These are phyloP conservation scores for Moricandia arvensis DNA, from an alignment of 345 rosid genomes.

Conservation along the genomic window DNA sequence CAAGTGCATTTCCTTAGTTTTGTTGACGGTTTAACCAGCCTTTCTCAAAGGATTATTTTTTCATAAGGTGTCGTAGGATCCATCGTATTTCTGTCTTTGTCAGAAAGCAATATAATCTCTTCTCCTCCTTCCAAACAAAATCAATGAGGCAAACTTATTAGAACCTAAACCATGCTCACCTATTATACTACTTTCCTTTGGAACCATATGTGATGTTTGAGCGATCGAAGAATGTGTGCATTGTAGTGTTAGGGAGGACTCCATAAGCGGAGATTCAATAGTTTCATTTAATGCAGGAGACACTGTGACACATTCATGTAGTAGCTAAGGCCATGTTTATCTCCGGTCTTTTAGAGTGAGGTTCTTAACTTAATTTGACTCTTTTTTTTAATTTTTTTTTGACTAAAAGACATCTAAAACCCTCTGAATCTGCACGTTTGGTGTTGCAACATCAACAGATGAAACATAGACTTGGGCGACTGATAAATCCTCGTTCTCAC, in stretches of 20 bases:
- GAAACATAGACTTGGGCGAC: too few species aligned
- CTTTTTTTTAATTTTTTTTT: too few species aligned
- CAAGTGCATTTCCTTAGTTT: neutral
- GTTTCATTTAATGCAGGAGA: too few species aligned
- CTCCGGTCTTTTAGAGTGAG: too few species aligned
- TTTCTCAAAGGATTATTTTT: neutral
- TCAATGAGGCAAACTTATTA: neutral
- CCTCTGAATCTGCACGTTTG: too few species aligned
- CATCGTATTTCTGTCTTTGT: neutral
- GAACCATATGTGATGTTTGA: neutral
- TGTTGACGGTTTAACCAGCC: neutral
- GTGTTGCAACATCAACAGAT: too few species aligned
- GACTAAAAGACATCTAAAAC: too few species aligned
- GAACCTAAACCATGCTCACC: neutral
- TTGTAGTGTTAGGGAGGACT: neutral
- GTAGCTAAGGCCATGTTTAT: too few species aligned
- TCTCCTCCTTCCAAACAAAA: neutral
- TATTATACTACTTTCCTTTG: neutral
- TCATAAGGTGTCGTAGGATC: too few species aligned
- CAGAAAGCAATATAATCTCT: neutral
- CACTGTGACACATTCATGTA: too few species aligned
- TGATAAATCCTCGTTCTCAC: too few species aligned
- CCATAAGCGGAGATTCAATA: neutral
- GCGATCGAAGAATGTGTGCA: neutral
- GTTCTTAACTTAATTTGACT: too few species aligned